Conservation (phyloP, 2,329 filamentous ascomycete genomes). For the Scytalidium lignicola region DNA sequence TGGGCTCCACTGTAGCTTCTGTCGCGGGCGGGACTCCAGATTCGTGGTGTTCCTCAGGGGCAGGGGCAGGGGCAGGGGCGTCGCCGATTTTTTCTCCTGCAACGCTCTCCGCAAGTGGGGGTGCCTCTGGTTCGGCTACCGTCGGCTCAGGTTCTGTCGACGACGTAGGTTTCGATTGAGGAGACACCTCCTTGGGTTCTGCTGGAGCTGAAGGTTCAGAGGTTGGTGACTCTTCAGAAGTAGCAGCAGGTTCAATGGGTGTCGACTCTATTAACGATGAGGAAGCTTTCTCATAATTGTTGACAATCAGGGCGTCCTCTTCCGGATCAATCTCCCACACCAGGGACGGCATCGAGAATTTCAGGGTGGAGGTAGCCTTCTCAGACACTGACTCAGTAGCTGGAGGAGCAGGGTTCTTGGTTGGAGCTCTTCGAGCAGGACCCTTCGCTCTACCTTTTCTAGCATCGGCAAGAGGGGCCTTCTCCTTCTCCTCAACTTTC, state of each 20-base stretch:
- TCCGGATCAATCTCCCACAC: slow-evolving; percentile 38
- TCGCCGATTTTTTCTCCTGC: background rate
- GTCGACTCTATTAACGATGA: background rate
- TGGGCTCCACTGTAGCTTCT: background rate
- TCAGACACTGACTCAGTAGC: slow-evolving; percentile 6
- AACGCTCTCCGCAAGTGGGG: background rate
- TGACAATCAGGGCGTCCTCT: slow-evolving; percentile 31
- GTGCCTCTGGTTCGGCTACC: slow-evolving; percentile 12
- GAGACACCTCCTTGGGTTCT: background rate
- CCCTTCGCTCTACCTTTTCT: slow-evolving; percentile 87
- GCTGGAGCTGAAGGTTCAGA: background rate
- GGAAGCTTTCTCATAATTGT: slow-evolving; percentile 8
- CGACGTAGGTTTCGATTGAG: slow-evolving; percentile 56
- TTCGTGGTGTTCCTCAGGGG: background rate
- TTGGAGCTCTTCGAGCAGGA: slow-evolving; percentile 69
- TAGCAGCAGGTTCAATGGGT: too few species aligned
- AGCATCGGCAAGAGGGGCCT: slow-evolving; percentile 79
- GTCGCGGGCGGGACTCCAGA: background rate
- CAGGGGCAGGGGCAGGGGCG: background rate
- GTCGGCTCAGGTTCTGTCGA: slow-evolving; percentile 48
- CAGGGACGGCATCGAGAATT: slow-evolving; percentile 29
- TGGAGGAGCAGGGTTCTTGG: slow-evolving; percentile 32
- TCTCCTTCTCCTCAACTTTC: slow-evolving; percentile 56
- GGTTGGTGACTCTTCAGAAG: too few species aligned
- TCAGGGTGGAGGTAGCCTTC: slow-evolving; percentile 8